phyloP scores from a whole-genome alignment of 208 protist genomes.

The Leishmania major region DNA sequence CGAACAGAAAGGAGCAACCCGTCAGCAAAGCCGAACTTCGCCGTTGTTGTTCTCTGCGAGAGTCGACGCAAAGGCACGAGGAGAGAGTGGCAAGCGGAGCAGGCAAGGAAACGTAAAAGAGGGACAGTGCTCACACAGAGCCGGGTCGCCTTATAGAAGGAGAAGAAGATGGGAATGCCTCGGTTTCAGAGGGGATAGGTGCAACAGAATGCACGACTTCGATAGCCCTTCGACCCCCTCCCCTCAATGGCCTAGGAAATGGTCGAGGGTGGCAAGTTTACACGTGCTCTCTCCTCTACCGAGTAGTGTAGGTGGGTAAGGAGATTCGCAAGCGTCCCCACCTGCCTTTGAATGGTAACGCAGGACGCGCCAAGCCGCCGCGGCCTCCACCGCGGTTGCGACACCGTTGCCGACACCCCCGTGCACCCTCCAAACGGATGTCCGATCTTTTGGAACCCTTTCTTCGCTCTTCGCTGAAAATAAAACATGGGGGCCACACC shows the following conservation, averaged over 20 bases:
- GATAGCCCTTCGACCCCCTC: not conserved
- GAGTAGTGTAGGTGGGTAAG: not conserved
- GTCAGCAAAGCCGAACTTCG: not conserved
- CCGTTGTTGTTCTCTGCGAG: slow-evolving; percentile 1
- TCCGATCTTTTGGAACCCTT: not conserved
- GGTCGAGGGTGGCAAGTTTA: not conserved
- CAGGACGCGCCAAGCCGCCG: not conserved
- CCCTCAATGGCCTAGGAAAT: not conserved
- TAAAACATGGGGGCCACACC: not conserved
- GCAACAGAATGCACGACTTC: not conserved
- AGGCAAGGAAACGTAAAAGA: not conserved
- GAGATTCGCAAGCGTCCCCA: not conserved
- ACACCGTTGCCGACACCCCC: not conserved
- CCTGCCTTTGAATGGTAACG: not conserved
- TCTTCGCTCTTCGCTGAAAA: not conserved
- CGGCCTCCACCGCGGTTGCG: not conserved
- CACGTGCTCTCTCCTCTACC: not conserved
- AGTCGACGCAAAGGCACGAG: not conserved
- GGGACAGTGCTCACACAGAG: not conserved
- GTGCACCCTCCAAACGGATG: not conserved
- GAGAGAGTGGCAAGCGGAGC: not conserved
- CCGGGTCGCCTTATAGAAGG: not conserved
- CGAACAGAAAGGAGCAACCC: not conserved
- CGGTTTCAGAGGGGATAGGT: not conserved
- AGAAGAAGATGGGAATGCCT: not conserved